A percentile compares a stretch with the other conserved stretches of the same genome.
phyloP scores from a whole-genome alignment of 192 early-diverging fungal genomes.

The Kickxella alabastrina region DNA sequence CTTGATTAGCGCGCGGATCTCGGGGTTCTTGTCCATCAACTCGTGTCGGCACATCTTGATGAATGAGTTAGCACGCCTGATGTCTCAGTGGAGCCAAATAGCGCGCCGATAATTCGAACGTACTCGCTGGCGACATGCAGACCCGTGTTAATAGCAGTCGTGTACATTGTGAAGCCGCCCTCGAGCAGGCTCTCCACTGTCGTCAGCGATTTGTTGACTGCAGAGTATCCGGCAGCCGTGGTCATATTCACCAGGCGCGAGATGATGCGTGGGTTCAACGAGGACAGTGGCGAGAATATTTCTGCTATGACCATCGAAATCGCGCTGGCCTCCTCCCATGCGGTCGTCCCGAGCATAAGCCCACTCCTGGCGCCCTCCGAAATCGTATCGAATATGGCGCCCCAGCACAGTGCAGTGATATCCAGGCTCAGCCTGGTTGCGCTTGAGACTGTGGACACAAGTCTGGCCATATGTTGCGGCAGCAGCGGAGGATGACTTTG shows the following conservation, averaged over 20 bases:
- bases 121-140: conserved; percentile 77
- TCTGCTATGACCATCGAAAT: conserved; percentile 18
- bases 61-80: conserved; percentile 81
- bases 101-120: conserved; percentile 85
- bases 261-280: conserved; percentile 46
- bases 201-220: conserved; percentile 37
- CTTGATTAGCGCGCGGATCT: conserved; percentile 54
- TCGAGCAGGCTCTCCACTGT: conserved; percentile 39
- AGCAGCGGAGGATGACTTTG: conserved; percentile 35
- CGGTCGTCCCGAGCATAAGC: conserved; percentile 34
- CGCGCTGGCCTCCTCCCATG: conserved; percentile 34
- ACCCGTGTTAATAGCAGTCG: conserved; percentile 67
- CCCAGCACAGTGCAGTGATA: conserved; percentile 47
- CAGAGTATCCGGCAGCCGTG: conserved; percentile 32
- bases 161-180: conserved; percentile 75
- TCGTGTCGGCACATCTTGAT: conserved; percentile 75
- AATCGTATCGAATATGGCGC: conserved; percentile 47
- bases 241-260: conserved; percentile 30
- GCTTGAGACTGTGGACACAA: conserved; percentile 41
- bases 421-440: conserved; percentile 47
- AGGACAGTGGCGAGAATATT: conserved; percentile 33
- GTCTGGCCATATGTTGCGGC: conserved; percentile 37
- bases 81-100: conserved; percentile 95
- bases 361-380: conserved; percentile 41
- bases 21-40: conserved; percentile 61